Percentiles rank a stretch among this genome's conserved stretches.
Evolutionary conservation across 2,329 filamentous ascomycete genomes (phyloP).

Genomic region (Tolypocladium nubicola): DNA sequence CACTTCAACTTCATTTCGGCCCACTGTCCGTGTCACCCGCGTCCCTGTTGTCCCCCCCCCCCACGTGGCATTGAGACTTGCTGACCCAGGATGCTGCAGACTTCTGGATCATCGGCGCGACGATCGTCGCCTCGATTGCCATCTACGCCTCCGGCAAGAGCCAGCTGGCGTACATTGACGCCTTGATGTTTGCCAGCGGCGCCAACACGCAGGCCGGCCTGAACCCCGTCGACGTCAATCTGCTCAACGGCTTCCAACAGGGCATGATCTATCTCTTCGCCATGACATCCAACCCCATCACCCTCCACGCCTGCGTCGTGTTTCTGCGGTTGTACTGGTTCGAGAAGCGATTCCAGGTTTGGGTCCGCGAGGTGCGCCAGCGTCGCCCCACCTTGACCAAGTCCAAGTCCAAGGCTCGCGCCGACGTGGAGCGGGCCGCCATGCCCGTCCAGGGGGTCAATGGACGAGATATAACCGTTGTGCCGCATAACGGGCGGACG

Average conservation of each 20-base stretch:
- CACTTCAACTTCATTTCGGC: constrained; percentile 73
- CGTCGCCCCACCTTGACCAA: constrained; percentile 54
- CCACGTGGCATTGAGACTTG: neutral
- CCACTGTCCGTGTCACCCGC: constrained; percentile 50
- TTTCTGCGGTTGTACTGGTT: constrained; percentile 96
- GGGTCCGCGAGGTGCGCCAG: constrained; percentile 62
- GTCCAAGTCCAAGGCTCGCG: constrained; percentile 40
- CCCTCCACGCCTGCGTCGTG: constrained; percentile 76
- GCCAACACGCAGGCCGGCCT: constrained; percentile 85
- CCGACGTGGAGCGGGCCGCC: constrained; percentile 24
- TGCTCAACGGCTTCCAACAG: constrained; percentile 62
- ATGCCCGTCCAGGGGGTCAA: constrained; percentile 53
- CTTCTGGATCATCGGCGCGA: constrained; percentile 66
- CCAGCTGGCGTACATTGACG: constrained; percentile 68
- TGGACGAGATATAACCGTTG: constrained; percentile 54
- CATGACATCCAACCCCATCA: constrained; percentile 72
- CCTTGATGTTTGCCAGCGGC: constrained; percentile 79
- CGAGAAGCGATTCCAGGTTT: constrained; percentile 83
- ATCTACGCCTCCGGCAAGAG: constrained; percentile 52
- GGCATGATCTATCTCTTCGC: constrained; percentile 60
- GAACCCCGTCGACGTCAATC: constrained; percentile 66
- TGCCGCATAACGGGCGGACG: constrained; percentile 44
- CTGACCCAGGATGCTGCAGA: constrained; percentile 36
- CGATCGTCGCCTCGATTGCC: constrained; percentile 65
- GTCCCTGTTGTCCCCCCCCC: constrained; percentile 1